Conservation (phyloP, 345 rosid genomes). For the Corymbia maculata region DNA sequence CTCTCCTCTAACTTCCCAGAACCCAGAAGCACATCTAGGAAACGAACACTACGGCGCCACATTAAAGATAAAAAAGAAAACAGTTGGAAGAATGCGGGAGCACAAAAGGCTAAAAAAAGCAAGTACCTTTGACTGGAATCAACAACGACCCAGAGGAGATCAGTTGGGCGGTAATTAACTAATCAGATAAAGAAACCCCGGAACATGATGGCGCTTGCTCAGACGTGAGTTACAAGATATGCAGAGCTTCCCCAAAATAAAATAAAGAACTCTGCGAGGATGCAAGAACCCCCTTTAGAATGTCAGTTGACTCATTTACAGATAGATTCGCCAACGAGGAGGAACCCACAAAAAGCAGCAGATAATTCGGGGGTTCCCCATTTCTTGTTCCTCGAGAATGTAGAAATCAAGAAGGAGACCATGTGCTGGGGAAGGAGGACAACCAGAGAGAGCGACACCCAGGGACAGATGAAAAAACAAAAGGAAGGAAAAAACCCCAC, state of each 20-base stretch:
- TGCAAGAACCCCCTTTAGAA: background rate
- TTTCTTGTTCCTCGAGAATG: background rate
- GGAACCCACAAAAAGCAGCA: background rate
- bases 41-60: background rate
- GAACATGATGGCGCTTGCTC: background rate
- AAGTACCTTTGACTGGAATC: background rate
- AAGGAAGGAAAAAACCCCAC: background rate
- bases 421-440: background rate
- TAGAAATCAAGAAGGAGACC: background rate
- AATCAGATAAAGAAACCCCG: background rate
- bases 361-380: background rate
- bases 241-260: background rate
- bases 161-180: background rate
- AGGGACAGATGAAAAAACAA: background rate
- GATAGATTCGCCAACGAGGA: background rate
- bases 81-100: background rate
- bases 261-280: background rate
- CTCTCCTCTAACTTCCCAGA: background rate
- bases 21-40: background rate
- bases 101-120: background rate
- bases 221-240: conserved; percentile 1
- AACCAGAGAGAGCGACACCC: background rate
- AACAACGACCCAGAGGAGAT: background rate
- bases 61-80: background rate
- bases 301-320: background rate